A percentile compares a stretch with the other conserved stretches of the same genome.
These are phyloP conservation scores for Cladophialophora psammophila DNA, from an alignment of 2,329 filamentous ascomycete genomes.

Conservation along the genomic window DNA sequence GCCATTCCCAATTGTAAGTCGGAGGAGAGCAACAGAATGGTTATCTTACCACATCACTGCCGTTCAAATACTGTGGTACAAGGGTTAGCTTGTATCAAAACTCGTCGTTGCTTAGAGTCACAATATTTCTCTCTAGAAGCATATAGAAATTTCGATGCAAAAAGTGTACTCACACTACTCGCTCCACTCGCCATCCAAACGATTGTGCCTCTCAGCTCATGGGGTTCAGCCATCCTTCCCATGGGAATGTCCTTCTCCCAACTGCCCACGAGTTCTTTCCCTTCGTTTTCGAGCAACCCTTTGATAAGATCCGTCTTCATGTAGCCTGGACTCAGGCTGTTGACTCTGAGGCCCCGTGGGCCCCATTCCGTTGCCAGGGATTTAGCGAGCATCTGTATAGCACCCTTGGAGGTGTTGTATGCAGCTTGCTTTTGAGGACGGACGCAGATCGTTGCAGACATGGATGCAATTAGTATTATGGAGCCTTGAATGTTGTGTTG, in stretches of 20 bases:
- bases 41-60: conserved; percentile 32
- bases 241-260: conserved; percentile 48
- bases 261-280: conserved; percentile 47
- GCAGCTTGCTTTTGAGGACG: conserved; percentile 49
- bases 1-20: background rate
- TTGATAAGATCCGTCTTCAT: conserved; percentile 47
- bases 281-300: conserved; percentile 46
- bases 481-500: conserved; percentile 41
- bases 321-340: conserved; percentile 50
- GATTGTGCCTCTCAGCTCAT: conserved; percentile 49
- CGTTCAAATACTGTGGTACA: conserved; percentile 22
- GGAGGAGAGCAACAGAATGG: background rate
- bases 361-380: conserved; percentile 48
- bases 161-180: background rate
- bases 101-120: background rate
- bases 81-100: background rate
- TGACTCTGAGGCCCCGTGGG: conserved; percentile 48
- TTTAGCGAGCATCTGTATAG: conserved; percentile 39
- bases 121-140: background rate
- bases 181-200: conserved; percentile 40
- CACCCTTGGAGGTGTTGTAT: conserved; percentile 46
- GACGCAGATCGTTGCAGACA: conserved; percentile 46
- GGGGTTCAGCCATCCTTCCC: conserved; percentile 48
- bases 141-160: background rate
- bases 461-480: conserved; percentile 43